Evolutionary conservation across 106 monocot species (phyloP), one percentile per base, ranked within the genome.

Genomic region (Platanthera guangdongensis): DNA sequence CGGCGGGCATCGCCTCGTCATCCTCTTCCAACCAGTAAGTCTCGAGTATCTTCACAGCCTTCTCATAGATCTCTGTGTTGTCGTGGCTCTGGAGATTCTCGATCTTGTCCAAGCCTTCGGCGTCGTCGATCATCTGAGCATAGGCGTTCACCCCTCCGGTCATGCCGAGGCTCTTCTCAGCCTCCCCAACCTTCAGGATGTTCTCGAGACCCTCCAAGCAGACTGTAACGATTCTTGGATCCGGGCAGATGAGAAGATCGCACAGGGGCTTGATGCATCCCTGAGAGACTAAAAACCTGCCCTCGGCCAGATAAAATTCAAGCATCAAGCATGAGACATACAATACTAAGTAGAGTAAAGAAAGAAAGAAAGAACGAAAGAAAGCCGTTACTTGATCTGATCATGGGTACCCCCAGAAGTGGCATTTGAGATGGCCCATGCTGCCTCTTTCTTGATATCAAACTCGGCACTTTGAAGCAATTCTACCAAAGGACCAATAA

Each of bases 391-490:
- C 80, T 80, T 80, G 18, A 80, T 75, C 39, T 80, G 80, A 68
- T 80, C 80, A 75, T 75, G 75, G 21, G 80, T 75, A 46, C 80
- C 80, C 6, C 80, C 75, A 48, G 80, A 75, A 13, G 75, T 80
- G 8, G 80, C 80, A 74, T 80, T 80, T 30, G 80, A 80, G 60
- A 80, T 80, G 19, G 79, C 79, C 79, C 79, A 80, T 50, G 75
- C 80, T 47, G 80, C 80, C 65, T 80, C 80, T 80, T 80, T 80
- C 75, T 80, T 80, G 15, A 80, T 80, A 57, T 80, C 80, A 70
- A 80, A 80, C 54, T 80, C 80, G 0, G 80, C 74, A 69, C 53
- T 80, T 75, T 80, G 74, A 46, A 80, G 75, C 69, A 80, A 47
- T 6, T 80, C 53, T 18, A 80, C 80, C 10, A 80, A 75, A 55